These are phyloP conservation scores for Fagus sylvatica DNA, from an alignment of 306 rosid genomes.

Conservation along the genomic window DNA sequence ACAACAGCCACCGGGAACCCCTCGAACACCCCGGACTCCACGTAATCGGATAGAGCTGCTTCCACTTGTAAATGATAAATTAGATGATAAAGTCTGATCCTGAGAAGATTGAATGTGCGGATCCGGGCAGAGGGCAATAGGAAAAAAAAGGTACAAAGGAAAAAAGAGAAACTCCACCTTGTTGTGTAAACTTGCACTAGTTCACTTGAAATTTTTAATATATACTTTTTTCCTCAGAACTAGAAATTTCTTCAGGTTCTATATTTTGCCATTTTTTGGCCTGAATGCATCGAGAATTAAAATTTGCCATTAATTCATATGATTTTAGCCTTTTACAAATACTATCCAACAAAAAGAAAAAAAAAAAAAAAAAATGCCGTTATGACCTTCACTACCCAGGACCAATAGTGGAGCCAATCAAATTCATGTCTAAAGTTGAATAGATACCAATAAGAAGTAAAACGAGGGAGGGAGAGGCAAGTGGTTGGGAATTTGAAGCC, in stretches of 20 bases:
- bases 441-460: no score
- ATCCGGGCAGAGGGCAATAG: slow-evolving; percentile 42
- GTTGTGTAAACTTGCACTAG: slow-evolving; percentile 37
- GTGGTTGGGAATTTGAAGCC: no score
- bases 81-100: slow-evolving; percentile 72
- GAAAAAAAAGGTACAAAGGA: slow-evolving; percentile 22
- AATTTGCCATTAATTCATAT: background rate
- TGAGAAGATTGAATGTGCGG: slow-evolving; percentile 4
- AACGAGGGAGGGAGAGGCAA: no score
- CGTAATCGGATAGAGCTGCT: slow-evolving; percentile 75
- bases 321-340: background rate
- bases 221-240: background rate
- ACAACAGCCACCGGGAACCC: slow-evolving; percentile 83
- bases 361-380: background rate
- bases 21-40: slow-evolving; percentile 87
- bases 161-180: slow-evolving; percentile 25
- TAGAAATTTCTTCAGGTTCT: slow-evolving; percentile 2
- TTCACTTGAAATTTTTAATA: slow-evolving; percentile 33
- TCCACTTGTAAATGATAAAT: slow-evolving; percentile 94
- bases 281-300: background rate
- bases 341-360: background rate
- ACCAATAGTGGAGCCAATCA: no score
- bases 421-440: no score
- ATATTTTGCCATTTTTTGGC: background rate
- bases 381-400: no score